Percentiles rank a stretch among this genome's conserved stretches.
Conservation (phyloP, 2,329 filamentous ascomycete species). For the Aplosporella prunicola region DNA sequence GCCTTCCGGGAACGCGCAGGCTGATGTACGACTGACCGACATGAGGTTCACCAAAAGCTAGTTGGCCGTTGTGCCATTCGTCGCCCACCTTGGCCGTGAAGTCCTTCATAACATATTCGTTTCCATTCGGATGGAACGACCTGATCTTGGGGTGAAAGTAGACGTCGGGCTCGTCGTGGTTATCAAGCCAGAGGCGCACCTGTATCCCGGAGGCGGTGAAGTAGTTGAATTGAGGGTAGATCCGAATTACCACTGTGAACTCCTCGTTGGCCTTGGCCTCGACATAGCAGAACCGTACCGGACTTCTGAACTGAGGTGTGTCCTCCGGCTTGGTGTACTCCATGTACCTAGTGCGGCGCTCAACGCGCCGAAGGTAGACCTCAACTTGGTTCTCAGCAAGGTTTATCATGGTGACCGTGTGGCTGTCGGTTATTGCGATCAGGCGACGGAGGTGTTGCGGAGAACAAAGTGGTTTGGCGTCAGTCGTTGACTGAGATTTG, state of each 20-base stretch:
- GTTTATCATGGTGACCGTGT: constrained; percentile 4
- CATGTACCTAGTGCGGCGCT: not conserved
- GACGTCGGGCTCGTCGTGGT: constrained; percentile 7
- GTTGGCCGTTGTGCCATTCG: constrained; percentile 1
- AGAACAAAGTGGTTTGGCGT: no score
- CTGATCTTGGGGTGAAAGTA: not conserved
- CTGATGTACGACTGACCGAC: not conserved
- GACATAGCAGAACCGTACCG: not conserved
- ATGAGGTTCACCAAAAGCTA: constrained; percentile 3
- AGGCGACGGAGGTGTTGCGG: no score
- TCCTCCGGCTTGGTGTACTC: constrained; percentile 1
- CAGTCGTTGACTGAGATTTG: no score
- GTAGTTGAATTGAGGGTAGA: constrained; percentile 2
- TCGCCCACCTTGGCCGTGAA: constrained; percentile 3
- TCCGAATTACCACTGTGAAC: constrained; percentile 2
- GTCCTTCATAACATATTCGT: constrained; percentile 2
- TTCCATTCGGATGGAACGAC: not conserved
- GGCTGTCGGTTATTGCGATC: no score
- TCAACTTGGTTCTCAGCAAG: constrained; percentile 6
- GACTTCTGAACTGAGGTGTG: not conserved
- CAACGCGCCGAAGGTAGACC: constrained; percentile 2
- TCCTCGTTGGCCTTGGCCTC: not conserved
- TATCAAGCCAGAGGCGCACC: constrained; percentile 6
- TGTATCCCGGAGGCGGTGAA: constrained; percentile 3
- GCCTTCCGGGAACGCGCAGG: not conserved